Conservation (phyloP, 164 flowering plant genomes). For the Vitis amurensis region DNA sequence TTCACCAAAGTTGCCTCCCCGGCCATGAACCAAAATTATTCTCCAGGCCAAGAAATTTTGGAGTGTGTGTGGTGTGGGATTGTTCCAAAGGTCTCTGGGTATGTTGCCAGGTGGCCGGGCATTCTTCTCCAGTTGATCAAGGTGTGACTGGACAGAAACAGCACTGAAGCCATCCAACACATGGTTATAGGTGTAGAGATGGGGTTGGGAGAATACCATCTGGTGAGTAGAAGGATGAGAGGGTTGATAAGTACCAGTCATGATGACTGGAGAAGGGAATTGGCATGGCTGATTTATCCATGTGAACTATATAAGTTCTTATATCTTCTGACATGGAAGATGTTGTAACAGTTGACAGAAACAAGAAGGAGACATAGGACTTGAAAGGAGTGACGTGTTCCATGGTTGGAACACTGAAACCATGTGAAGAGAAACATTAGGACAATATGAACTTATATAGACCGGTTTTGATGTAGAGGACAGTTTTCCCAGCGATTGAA, state of each 20-base stretch:
- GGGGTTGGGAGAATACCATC: slow-evolving; percentile 17
- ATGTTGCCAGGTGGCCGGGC: slow-evolving; percentile 28
- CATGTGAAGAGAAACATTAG: too few species aligned
- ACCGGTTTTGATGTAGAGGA: too few species aligned
- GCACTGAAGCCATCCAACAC: slow-evolving; percentile 35
- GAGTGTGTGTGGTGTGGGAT: slow-evolving; percentile 24
- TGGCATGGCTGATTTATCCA: slow-evolving; percentile 32
- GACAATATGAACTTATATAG: too few species aligned
- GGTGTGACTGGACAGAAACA: slow-evolving; percentile 20
- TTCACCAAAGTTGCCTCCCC: slow-evolving; percentile 26
- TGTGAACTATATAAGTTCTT: slow-evolving; percentile 32
- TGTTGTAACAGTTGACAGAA: slow-evolving; percentile 3
- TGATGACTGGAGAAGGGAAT: slow-evolving; percentile 19
- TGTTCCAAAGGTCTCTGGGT: slow-evolving; percentile 21
- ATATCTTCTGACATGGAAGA: slow-evolving; percentile 6
- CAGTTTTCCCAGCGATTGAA: too few species aligned
- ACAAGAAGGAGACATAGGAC: slow-evolving; percentile 1
- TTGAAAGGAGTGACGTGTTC: too few species aligned
- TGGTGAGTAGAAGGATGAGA: slow-evolving; percentile 20
- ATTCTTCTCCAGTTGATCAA: slow-evolving; percentile 17
- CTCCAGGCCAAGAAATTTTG: slow-evolving; percentile 32
- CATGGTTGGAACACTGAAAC: too few species aligned
- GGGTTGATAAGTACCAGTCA: slow-evolving; percentile 27
- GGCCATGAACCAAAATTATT: slow-evolving; percentile 30
- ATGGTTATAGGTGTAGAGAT: slow-evolving; percentile 35